Evolutionary conservation across 2,329 filamentous ascomycete species (phyloP).

Genomic region (Colletotrichum liriopes): DNA sequence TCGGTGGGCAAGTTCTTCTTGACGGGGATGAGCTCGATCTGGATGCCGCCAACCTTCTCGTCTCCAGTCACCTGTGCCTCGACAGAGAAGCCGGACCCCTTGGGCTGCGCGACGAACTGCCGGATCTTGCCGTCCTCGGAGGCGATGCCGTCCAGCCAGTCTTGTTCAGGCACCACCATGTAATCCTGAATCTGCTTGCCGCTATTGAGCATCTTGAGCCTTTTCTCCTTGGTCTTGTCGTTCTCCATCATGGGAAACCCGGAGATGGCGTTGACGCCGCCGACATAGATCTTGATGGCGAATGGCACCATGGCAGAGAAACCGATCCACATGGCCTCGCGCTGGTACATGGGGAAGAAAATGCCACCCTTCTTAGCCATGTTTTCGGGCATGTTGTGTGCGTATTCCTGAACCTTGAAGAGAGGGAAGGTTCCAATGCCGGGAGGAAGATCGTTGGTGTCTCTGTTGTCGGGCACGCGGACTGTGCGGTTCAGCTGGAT

Average conservation of each 20-base stretch:
- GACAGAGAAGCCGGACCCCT: constrained; percentile 59
- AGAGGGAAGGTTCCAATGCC: constrained; percentile 57
- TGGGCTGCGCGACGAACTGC: constrained; percentile 65
- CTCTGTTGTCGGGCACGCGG: constrained; percentile 58
- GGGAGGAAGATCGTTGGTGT: constrained; percentile 53
- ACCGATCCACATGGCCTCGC: constrained; percentile 59
- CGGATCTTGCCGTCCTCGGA: constrained; percentile 54
- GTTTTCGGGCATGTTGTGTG: constrained; percentile 49
- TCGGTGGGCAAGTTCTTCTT: constrained; percentile 33
- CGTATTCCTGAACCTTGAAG: constrained; percentile 53
- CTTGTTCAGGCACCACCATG: constrained; percentile 55
- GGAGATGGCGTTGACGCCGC: constrained; percentile 58
- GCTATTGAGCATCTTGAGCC: constrained; percentile 29
- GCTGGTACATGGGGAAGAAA: constrained; percentile 63
- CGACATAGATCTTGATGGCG: constrained; percentile 58
- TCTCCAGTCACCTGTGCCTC: constrained; percentile 62
- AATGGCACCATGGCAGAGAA: constrained; percentile 50
- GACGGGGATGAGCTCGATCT: constrained; percentile 57
- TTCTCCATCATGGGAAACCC: constrained; percentile 51
- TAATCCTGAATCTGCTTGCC: constrained; percentile 49
- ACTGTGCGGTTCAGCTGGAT: constrained; percentile 60
- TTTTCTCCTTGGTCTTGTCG: constrained; percentile 36
- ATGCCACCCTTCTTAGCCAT: constrained; percentile 59
- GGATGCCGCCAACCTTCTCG: constrained; percentile 58
- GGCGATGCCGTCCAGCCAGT: constrained; percentile 59